A percentile compares a stretch with the other conserved stretches of the same genome.
Evolutionary conservation across 345 rosid genomes (phyloP).

Genomic region (Syzygium jambos): DNA sequence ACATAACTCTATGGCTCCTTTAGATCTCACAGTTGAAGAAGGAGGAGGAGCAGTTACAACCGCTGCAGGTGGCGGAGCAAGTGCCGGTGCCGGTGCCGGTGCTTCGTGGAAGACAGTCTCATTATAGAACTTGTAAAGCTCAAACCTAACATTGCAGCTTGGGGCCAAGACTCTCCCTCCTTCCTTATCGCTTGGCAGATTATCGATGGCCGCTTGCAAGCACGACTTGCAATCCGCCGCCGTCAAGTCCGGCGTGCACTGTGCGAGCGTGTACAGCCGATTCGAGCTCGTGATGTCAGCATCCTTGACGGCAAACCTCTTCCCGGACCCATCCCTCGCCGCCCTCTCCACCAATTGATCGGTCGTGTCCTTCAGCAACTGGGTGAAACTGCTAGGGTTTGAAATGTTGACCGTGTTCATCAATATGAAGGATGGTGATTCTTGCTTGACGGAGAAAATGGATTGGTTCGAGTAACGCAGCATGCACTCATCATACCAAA

Average conservation of each 20-base stretch:
- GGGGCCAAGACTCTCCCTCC: conserved; percentile 29
- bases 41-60: neutral
- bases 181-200: neutral
- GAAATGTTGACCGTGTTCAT: too few relatives aligned
- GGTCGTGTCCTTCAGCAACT: too few relatives aligned
- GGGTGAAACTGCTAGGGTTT: too few relatives aligned
- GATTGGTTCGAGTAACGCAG: too few relatives aligned
- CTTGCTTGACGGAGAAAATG: too few relatives aligned
- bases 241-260: conserved; percentile 49
- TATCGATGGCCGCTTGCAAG: conserved; percentile 9
- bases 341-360: conserved; percentile 1
- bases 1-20: neutral
- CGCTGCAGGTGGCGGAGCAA: conserved; percentile 8
- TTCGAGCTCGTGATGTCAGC: conserved; percentile 4
- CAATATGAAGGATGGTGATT: too few relatives aligned
- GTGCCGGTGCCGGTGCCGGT: neutral
- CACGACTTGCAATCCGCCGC: conserved; percentile 16
- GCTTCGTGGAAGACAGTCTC: neutral
- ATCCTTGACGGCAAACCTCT: conserved; percentile 20
- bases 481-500: too few relatives aligned
- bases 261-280: conserved; percentile 24
- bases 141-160: conserved; percentile 36
- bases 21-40: neutral
- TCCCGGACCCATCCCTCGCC: conserved; percentile 6
- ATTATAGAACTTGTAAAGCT: conserved; percentile 25